Percentiles rank a stretch among this genome's conserved stretches.
These are phyloP conservation scores for Ganoderma boninense DNA, from an alignment of 1,284 basidiomycete species.

Conservation along the genomic window DNA sequence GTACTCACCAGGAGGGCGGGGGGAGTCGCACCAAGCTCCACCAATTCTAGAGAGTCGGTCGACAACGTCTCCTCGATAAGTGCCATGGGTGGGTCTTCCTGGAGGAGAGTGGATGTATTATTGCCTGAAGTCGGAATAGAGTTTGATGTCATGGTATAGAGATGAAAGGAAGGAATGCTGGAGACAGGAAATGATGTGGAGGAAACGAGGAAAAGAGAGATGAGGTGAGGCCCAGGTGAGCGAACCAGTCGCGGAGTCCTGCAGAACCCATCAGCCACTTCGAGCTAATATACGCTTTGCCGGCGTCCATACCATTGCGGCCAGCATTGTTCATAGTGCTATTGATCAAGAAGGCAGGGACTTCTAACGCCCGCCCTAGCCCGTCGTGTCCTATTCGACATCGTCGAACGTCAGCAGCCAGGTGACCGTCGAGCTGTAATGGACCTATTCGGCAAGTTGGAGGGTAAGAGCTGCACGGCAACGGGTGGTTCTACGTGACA, in stretches of 20 bases:
- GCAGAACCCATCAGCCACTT: background rate
- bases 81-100: background rate
- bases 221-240: background rate
- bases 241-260: conserved; percentile 5
- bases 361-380: background rate
- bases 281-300: background rate
- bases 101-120: background rate
- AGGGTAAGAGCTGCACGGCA: background rate
- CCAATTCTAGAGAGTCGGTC: background rate
- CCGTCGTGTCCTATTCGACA: background rate
- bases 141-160: background rate
- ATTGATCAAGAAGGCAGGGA: background rate
- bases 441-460: background rate
- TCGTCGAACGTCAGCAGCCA: background rate
- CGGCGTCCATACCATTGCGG: background rate
- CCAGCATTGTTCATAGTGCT: background rate
- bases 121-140: background rate
- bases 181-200: background rate
- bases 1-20: background rate
- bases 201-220: background rate
- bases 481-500: background rate
- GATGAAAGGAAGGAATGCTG: background rate
- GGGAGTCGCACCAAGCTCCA: background rate
- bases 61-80: background rate
- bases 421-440: background rate